Evolutionary conservation across 2,329 filamentous ascomycete genomes (phyloP), one percentile per base, ranked within the genome.

Genomic region (Alternaria brassicicola): DNA sequence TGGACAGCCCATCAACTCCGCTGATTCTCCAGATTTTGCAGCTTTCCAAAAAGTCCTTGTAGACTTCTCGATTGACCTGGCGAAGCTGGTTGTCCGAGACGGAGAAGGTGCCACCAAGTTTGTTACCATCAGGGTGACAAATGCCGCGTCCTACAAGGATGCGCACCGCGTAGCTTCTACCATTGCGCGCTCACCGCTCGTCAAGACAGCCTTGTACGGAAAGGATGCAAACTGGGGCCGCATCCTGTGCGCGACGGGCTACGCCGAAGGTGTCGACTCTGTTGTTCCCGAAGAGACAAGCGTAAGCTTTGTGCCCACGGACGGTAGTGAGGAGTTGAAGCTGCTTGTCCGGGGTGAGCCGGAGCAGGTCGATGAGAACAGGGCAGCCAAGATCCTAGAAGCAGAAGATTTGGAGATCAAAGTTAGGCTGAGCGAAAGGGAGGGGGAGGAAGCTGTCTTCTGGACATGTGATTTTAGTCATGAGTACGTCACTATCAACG

Each of bases 201-300:
- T 99, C 69, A 99, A 99, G 84, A 99, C 95, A 0, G 95, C 95
- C 0, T 83, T 99, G 38, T 99, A 99, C 78, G 95, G 95, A 65
- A 92, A 93, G 76, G 95, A 99, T 76, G 95, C 95, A 17, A 99
- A 99, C 82, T 99, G 95, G 95, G 95, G 95, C 31, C 92, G 95
- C 53, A 96, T 99, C 62, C 85, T 98, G 26, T 98, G 95, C 77
- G 94, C 95, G 1, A 93, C 93, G 4, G 95, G 95, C 3, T 98
- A 98, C 75, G 82, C 85, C 0, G 83, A 84, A 58, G 86, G 88
- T 1, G 86, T 89, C 1, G 81, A 83, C 1, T 86, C 87, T 43
- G 85, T 95, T 51, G 79, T 85, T 0, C 89, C 90, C 1, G 85
- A 88, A 63, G 85, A 85, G 72, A 94, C 90, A 1, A 92, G 84